Evolutionary conservation across 305 asterid species (phyloP), one percentile per base, ranked within the genome.

Genomic region (Vinca major): DNA sequence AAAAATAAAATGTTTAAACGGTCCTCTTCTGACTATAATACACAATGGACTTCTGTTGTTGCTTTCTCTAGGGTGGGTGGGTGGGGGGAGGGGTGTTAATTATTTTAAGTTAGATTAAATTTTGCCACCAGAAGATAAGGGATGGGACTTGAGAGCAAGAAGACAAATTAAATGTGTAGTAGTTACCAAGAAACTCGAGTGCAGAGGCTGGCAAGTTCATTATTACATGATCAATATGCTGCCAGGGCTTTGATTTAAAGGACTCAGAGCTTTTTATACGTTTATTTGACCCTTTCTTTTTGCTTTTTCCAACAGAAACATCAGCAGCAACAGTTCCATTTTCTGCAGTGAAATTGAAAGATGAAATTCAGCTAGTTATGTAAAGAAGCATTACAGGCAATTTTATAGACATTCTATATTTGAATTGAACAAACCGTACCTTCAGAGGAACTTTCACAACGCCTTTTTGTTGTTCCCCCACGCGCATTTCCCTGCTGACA

Each of bases 201-300:
- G 97, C 96, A 74, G 97, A 88, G 45, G 97, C 98, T 60, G 98
- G 98, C 47, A 92, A 83, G 79, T 92, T 90, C 97, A 92, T 92
- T 66, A 92, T 84, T 72, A 88, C 84, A 74, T 92, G 98, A 81
- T 92, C 98, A 64, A 87, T 73, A 71, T 85, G 98, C 84, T 92
- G 96, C 92, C 94, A 90, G n/a, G 97, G 89, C 76, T 83, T 90
- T 58, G 80, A 80, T 73, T 62, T 69, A 68, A 88, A 83, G 66
- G 84, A 67, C 49, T 67, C 79, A 33, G 84, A 86, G 63, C 83
- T 77, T 76, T 60, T 79, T 13, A 70, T 33, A 64, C 83, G 79
- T 81, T 90, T 91, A 77, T 81, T 86, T 51, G 75, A 69, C 45
- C 74, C 83, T 73, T 78, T 74, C 73, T 83, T 89, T 78, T 76